Evolutionary conservation across 148 eudicot species (phyloP).

Genomic region (Fallopia convolvulus): DNA sequence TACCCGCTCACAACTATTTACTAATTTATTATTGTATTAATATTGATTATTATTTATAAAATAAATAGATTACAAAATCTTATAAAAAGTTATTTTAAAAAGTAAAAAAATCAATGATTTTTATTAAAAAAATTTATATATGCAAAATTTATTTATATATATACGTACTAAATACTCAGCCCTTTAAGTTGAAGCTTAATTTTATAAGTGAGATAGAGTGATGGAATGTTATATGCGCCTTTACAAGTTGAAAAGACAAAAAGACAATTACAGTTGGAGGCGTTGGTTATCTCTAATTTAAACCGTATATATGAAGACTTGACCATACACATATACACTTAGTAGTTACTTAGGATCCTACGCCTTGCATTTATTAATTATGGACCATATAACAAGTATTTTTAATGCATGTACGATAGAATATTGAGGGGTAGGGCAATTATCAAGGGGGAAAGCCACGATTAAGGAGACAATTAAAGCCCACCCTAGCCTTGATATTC

Average conservation of each 20-base stretch:
- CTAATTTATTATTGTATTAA: too few species aligned
- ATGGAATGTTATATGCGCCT: too few species aligned
- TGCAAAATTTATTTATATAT: too few species aligned
- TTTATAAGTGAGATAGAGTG: too few species aligned
- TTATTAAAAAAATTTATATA: too few species aligned
- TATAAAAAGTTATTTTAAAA: too few species aligned
- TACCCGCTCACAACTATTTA: too few species aligned
- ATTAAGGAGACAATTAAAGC: not conserved
- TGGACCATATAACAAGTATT: not conserved
- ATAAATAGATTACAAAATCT: too few species aligned
- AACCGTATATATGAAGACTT: not conserved
- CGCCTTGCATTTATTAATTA: not conserved
- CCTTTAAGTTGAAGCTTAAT: too few species aligned
- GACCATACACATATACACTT: not conserved
- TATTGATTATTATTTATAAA: too few species aligned
- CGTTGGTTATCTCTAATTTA: not conserved
- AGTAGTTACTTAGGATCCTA: constrained; percentile 6
- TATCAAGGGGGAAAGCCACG: constrained; percentile 4
- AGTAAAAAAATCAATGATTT: too few species aligned
- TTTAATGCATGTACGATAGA: not conserved
- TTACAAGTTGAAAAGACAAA: not conserved
- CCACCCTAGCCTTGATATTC: not conserved
- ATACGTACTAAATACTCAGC: too few species aligned
- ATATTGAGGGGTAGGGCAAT: not conserved
- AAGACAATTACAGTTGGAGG: not conserved